Percentiles rank a stretch among this genome's conserved stretches.
Conservation (phyloP, 1,284 basidiomycete genomes). For the Pseudozyma flocculosa region DNA sequence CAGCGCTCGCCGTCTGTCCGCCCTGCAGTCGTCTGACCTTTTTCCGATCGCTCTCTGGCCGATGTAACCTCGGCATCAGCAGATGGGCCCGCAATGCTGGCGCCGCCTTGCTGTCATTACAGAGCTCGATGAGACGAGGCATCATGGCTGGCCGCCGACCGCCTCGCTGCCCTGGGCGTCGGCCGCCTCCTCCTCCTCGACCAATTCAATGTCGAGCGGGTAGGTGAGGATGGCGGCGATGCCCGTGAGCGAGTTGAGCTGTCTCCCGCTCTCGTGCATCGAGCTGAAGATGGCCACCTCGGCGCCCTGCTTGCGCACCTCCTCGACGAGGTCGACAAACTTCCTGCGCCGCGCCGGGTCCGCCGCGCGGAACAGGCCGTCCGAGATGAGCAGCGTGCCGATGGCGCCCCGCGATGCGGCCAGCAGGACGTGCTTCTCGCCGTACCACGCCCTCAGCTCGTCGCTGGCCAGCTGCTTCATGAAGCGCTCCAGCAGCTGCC, state of each 20-base stretch:
- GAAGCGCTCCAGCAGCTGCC: constrained; percentile 60
- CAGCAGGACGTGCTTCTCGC: constrained; percentile 85
- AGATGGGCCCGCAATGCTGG: no score
- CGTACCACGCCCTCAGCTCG: constrained; percentile 97
- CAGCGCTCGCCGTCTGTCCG: no score
- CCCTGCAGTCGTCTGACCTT: no score
- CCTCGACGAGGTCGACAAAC: constrained; percentile 87
- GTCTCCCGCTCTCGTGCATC: constrained; percentile 90
- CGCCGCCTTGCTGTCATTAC: no score
- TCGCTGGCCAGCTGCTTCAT: constrained; percentile 87
- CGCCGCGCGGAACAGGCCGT: constrained; percentile 76
- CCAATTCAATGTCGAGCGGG: constrained; percentile 83
- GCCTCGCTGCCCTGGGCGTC: constrained; percentile 8
- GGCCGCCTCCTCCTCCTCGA: constrained; percentile 63
- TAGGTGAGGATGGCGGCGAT: constrained; percentile 95
- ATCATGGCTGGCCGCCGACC: no score
- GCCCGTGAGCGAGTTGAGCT: constrained; percentile 90
- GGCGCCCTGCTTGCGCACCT: constrained; percentile 81
- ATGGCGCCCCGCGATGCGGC: constrained; percentile 92
- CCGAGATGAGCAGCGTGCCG: constrained; percentile 90
- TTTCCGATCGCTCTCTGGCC: no score
- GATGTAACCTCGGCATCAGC: no score
- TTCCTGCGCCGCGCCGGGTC: constrained; percentile 60
- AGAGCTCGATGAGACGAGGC: no score
- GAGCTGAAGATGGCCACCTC: constrained; percentile 95